Evolutionary conservation across 2,329 filamentous ascomycete genomes (phyloP).

Genomic region (Colletotrichum sp.): DNA sequence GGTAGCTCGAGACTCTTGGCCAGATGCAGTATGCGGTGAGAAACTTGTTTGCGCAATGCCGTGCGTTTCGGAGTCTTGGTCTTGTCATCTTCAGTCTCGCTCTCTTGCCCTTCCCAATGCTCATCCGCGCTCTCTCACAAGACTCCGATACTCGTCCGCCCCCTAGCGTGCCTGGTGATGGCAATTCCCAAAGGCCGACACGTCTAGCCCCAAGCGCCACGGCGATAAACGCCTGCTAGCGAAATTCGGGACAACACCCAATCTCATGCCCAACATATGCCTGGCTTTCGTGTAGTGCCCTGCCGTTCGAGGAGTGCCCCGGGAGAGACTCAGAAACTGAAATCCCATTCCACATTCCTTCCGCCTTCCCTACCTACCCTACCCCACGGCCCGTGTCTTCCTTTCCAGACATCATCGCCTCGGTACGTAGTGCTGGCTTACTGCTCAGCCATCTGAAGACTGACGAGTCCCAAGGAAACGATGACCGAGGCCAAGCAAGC

Average conservation of each 20-base stretch:
- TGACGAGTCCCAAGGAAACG: neutral
- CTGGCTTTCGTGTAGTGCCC: neutral
- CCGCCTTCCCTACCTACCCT: neutral
- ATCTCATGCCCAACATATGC: neutral
- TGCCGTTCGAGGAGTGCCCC: neutral
- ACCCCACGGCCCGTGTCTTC: neutral
- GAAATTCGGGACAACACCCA: neutral
- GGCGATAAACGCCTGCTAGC: neutral
- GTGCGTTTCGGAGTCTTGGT: neutral
- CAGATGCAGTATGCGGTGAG: neutral
- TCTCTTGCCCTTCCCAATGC: neutral
- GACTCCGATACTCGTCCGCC: neutral
- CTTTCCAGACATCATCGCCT: neutral
- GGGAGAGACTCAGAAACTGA: neutral
- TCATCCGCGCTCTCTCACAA: neutral
- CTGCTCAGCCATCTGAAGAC: neutral
- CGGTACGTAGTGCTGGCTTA: neutral
- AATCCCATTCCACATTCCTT: neutral
- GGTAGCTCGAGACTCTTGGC: neutral
- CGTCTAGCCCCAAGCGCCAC: neutral
- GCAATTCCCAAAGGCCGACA: neutral
- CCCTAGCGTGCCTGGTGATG: constrained; percentile 17
- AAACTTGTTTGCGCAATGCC: neutral
- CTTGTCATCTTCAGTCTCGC: neutral
- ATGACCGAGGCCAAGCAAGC: neutral